Conservation (phyloP, 176 grass and related monocot genomes). For the Zoysia pacifica region DNA sequence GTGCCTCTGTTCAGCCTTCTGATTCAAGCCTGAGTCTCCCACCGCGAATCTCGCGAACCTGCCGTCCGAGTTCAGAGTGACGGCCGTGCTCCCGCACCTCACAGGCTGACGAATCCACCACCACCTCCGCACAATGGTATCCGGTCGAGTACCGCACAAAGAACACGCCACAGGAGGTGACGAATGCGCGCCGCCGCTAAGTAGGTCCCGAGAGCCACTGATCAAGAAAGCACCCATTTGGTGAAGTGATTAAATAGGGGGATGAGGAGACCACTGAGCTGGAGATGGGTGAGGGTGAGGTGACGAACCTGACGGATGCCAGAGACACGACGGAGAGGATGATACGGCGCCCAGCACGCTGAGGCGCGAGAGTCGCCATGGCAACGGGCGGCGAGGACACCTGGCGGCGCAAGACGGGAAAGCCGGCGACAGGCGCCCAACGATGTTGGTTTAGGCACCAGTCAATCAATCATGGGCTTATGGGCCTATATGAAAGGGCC, state of each 20-base stretch:
- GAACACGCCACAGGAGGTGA: neutral
- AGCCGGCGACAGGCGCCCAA: too few relatives aligned
- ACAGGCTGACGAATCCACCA: conserved; percentile 24
- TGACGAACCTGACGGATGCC: conserved; percentile 11
- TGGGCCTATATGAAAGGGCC: too few relatives aligned
- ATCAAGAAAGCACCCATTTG: neutral
- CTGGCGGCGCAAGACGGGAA: too few relatives aligned
- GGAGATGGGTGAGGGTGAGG: neutral
- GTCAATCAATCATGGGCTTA: too few relatives aligned
- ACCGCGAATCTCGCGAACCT: conserved; percentile 51
- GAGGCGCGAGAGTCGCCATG: conserved; percentile 40
- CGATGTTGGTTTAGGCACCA: too few relatives aligned
- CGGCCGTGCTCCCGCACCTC: conserved; percentile 40
- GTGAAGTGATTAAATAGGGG: neutral
- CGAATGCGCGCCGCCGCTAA: neutral
- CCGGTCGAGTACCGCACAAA: neutral
- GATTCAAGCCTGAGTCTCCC: neutral
- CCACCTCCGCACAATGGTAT: neutral
- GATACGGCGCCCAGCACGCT: conserved; percentile 4
- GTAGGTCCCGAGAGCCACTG: conserved; percentile 32
- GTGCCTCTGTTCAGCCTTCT: neutral
- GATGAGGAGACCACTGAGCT: neutral
- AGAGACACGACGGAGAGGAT: neutral
- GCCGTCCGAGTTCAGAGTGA: conserved; percentile 49
- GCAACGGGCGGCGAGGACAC: neutral